A percentile compares a stretch with the other conserved stretches of the same genome.
Evolutionary conservation across 305 asterid species (phyloP).

Genomic region (Fraxinus xanthoxyloides): DNA sequence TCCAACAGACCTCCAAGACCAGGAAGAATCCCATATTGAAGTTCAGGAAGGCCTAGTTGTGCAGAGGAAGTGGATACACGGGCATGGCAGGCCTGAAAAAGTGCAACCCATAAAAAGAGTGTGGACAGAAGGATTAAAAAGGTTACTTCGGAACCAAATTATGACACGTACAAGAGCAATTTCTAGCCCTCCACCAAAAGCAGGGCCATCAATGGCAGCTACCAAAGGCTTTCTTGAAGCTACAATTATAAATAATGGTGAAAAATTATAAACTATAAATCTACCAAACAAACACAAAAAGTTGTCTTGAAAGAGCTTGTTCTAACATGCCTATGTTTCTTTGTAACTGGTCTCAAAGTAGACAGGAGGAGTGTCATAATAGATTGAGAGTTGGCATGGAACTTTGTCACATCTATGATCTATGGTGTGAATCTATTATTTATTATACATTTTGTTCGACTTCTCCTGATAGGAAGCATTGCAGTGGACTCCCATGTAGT

Average conservation of each 20-base stretch:
- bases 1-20: slow-evolving; percentile 54
- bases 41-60: slow-evolving; percentile 61
- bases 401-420: neutral
- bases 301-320: neutral
- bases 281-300: neutral
- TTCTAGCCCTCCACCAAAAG: slow-evolving; percentile 72
- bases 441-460: neutral
- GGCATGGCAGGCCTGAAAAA: slow-evolving; percentile 57
- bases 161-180: slow-evolving; percentile 52
- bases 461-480: neutral
- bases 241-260: slow-evolving; percentile 22
- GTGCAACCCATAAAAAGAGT: neutral
- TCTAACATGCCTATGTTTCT: neutral
- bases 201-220: slow-evolving; percentile 66
- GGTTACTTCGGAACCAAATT: slow-evolving; percentile 1
- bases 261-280: slow-evolving; percentile 4
- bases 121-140: neutral
- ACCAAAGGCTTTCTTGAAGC: slow-evolving; percentile 59
- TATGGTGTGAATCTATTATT: neutral
- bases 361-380: neutral
- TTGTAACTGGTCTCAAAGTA: neutral
- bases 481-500: neutral
- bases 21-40: slow-evolving; percentile 61
- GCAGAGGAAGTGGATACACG: slow-evolving; percentile 56
- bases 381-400: neutral